Evolutionary conservation across 1,139 yeast species (phyloP).

Genomic region (Pichia inconspicua): DNA sequence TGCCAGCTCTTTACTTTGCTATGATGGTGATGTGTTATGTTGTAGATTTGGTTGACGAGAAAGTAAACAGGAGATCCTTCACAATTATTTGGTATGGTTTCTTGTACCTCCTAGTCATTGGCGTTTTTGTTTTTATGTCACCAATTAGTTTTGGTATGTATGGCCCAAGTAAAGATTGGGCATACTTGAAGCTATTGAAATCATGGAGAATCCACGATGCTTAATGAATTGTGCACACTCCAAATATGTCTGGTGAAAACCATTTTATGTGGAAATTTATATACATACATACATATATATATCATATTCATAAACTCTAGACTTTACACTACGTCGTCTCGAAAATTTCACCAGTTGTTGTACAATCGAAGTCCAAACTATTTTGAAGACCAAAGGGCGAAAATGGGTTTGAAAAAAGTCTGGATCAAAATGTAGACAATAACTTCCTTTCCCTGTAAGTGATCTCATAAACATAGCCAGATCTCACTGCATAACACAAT

Average conservation of each 20-base stretch:
- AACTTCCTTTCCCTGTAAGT: neutral
- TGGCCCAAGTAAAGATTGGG: slow-evolving; percentile 64
- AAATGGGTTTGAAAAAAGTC: neutral
- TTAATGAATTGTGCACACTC: neutral
- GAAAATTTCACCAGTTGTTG: too few species aligned
- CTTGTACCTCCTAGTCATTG: slow-evolving; percentile 54
- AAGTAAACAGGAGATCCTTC: slow-evolving; percentile 31
- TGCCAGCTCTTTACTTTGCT: slow-evolving; percentile 95
- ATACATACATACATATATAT: too few species aligned
- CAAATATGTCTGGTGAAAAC: too few species aligned
- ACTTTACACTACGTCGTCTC: too few species aligned
- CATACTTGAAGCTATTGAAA: slow-evolving; percentile 64
- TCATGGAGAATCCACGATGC: slow-evolving; percentile 54
- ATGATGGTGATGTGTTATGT: slow-evolving; percentile 72
- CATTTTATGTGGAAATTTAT: too few species aligned
- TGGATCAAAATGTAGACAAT: too few species aligned
- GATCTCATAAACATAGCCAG: too few species aligned
- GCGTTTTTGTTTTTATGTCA: slow-evolving; percentile 64
- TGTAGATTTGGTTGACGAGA: slow-evolving; percentile 53
- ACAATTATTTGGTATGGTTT: slow-evolving; percentile 33
- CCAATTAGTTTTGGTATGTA: slow-evolving; percentile 86
- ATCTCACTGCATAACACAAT: slow-evolving; percentile 6
- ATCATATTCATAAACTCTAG: neutral
- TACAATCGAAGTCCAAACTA: too few species aligned
- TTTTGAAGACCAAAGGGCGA: neutral